Conservation (phyloP, 2,329 filamentous ascomycete genomes). For the Scedosporium boydii region DNA sequence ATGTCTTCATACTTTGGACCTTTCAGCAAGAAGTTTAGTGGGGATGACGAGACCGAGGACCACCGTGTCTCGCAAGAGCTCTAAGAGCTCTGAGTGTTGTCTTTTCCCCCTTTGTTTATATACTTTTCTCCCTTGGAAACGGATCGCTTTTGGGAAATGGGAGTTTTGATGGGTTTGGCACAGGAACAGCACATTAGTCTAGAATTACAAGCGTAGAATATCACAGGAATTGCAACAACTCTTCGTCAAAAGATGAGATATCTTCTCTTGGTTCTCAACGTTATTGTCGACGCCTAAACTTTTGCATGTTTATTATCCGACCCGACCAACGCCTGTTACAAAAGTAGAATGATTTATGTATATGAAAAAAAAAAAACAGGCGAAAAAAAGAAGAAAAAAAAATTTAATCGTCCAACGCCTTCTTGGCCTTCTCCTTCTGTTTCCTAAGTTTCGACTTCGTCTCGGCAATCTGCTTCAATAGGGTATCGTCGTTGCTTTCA, state of each 20-base stretch:
- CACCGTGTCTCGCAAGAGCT: neutral
- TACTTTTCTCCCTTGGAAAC: neutral
- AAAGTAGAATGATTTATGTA: neutral
- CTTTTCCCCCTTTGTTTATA: neutral
- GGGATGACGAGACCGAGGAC: neutral
- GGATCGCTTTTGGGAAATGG: neutral
- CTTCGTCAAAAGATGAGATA: neutral
- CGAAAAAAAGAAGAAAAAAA: too few relatives aligned
- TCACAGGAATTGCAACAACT: too few relatives aligned
- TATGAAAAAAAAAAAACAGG: too few relatives aligned
- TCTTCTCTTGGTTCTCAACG: neutral
- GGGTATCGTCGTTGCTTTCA: constrained; percentile 39
- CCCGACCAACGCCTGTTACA: constrained; percentile 1
- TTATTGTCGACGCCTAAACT: neutral
- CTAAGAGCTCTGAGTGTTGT: too few relatives aligned
- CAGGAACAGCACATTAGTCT: too few relatives aligned
- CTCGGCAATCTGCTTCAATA: constrained; percentile 51
- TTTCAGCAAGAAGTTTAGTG: constrained; percentile 25
- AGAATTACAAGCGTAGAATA: neutral
- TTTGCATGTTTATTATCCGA: neutral
- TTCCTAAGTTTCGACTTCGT: constrained; percentile 48
- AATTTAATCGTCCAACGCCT: constrained; percentile 37
- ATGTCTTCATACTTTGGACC: constrained; percentile 61
- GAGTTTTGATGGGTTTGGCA: neutral
- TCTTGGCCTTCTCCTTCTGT: constrained; percentile 48